phyloP scores from a whole-genome alignment of 805 yeast genomes.

The Diddensiella transvaalensis region DNA sequence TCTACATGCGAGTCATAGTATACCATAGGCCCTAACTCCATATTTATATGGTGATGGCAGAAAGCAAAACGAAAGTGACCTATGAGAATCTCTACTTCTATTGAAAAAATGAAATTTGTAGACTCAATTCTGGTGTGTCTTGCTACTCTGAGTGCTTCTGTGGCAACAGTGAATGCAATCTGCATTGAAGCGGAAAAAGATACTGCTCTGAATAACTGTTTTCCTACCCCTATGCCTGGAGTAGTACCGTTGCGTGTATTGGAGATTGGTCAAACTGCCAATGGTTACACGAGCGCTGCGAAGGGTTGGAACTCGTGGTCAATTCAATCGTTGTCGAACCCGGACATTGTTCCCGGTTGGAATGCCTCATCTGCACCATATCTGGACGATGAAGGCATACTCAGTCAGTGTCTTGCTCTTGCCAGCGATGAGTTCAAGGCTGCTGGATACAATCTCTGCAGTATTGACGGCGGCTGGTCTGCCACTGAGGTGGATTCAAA shows the following conservation, averaged over 20 bases:
- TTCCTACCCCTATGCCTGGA: slow-evolving; percentile 1
- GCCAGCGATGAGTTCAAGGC: slow-evolving; percentile 7
- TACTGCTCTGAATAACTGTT: neutral
- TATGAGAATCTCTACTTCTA: neutral
- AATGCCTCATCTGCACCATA: neutral
- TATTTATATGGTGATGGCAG: neutral
- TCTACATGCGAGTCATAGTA: neutral
- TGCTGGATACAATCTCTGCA: slow-evolving; percentile 11
- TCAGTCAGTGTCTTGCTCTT: slow-evolving; percentile 9
- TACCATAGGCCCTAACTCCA: neutral
- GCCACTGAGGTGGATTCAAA: slow-evolving; percentile 8
- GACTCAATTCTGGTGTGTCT: neutral
- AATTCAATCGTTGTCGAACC: slow-evolving; percentile 7
- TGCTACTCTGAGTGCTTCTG: neutral
- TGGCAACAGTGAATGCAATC: neutral
- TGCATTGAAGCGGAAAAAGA: neutral
- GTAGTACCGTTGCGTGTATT: slow-evolving; percentile 1
- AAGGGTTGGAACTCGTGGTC: slow-evolving; percentile 11
- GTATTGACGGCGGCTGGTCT: slow-evolving; percentile 14
- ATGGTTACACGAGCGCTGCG: slow-evolving; percentile 8
- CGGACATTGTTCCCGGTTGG: slow-evolving; percentile 8
- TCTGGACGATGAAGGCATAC: slow-evolving; percentile 8
- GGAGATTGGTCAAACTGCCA: slow-evolving; percentile 3
- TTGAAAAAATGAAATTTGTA: neutral
- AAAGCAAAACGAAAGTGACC: neutral